These are phyloP conservation scores for Colletotrichum tofieldiae DNA, from an alignment of 2,329 filamentous ascomycete species.

Conservation along the genomic window DNA sequence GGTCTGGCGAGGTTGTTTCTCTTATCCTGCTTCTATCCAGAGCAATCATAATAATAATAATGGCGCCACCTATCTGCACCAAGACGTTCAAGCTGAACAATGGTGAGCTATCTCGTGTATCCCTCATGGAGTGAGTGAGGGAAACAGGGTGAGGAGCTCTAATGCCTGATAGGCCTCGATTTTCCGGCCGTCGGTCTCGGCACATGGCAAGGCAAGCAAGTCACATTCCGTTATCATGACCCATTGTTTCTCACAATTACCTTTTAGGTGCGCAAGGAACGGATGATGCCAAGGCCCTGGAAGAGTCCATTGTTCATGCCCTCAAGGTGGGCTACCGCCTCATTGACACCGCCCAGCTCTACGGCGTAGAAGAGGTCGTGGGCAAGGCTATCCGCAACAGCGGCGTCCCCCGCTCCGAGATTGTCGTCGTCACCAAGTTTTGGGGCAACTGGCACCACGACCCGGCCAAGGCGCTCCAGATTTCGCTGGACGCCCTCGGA, in stretches of 20 bases:
- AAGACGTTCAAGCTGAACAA: constrained; percentile 44
- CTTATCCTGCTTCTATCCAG: no score
- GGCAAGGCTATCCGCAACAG: constrained; percentile 52
- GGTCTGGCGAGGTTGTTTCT: no score
- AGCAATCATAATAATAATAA: neutral
- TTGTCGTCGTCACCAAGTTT: constrained; percentile 63
- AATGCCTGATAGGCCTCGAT: constrained; percentile 21
- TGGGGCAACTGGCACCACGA: constrained; percentile 54
- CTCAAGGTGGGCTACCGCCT: constrained; percentile 51
- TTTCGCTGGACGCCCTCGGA: constrained; percentile 48
- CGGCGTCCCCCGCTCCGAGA: constrained; percentile 57
- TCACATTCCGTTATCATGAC: no score
- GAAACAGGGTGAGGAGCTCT: no score
- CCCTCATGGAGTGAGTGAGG: neutral
- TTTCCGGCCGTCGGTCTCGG: constrained; percentile 47
- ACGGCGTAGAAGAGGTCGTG: constrained; percentile 49
- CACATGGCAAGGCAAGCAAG: constrained; percentile 47
- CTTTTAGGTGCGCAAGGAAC: constrained; percentile 36
- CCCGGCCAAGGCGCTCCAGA: constrained; percentile 48
- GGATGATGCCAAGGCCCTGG: constrained; percentile 45
- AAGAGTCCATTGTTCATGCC: constrained; percentile 51
- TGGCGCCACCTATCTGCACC: constrained; percentile 41
- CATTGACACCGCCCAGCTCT: constrained; percentile 48
- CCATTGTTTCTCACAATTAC: neutral
- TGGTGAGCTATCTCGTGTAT: constrained; percentile 4